phyloP scores from a whole-genome alignment of 2,329 filamentous ascomycete genomes.

The Phaeosphaeria sp. region DNA sequence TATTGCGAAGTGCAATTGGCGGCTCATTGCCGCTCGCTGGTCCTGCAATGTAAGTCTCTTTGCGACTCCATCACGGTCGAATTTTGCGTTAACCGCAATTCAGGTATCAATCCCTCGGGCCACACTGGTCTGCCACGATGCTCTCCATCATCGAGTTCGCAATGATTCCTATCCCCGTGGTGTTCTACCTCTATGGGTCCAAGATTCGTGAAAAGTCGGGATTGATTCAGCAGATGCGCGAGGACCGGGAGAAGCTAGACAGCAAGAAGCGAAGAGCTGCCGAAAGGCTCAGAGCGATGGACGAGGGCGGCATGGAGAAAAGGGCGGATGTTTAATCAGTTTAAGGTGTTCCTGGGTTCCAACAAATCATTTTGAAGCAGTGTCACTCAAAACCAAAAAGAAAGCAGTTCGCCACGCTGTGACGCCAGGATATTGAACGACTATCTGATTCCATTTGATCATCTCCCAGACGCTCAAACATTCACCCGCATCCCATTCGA shows the following conservation, averaged over 20 bases:
- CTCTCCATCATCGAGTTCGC: conserved; percentile 75
- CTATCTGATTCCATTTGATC: no score
- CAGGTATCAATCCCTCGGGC: conserved; percentile 69
- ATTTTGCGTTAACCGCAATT: conserved; percentile 1
- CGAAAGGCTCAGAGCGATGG: conserved; percentile 48
- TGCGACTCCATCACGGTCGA: background rate
- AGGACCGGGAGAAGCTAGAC: conserved; percentile 52
- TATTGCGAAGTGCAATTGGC: conserved; percentile 75
- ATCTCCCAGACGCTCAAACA: no score
- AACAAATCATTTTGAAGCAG: no score
- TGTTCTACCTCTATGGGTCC: conserved; percentile 72
- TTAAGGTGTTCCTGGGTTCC: no score
- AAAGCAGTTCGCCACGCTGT: no score
- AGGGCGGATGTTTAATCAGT: background rate
- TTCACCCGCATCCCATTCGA: no score
- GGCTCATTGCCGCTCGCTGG: conserved; percentile 80
- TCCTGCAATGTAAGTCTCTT: conserved; percentile 60
- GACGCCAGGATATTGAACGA: no score
- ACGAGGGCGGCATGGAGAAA: conserved; percentile 2
- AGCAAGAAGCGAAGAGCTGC: conserved; percentile 47
- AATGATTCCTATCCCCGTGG: conserved; percentile 79
- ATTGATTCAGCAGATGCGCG: conserved; percentile 59
- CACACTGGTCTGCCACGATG: conserved; percentile 81
- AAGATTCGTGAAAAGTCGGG: conserved; percentile 63
- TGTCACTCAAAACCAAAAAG: no score